These are phyloP conservation scores for Skeletonema marinoi DNA, from an alignment of 108 stramenopile genomes.

Conservation along the genomic window DNA sequence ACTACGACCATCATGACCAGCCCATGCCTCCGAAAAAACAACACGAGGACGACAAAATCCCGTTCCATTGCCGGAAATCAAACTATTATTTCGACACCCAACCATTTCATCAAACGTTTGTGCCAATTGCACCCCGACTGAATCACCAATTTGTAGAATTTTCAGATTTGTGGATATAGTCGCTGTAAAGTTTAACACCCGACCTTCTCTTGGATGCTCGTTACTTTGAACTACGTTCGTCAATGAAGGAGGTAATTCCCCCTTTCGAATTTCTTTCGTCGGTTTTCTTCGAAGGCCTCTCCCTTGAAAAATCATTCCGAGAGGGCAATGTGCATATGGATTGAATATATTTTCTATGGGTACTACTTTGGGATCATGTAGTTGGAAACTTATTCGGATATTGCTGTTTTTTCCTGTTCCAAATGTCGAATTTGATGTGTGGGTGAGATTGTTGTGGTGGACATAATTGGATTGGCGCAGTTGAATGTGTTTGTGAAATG, in stretches of 20 bases:
- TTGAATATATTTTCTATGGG: not conserved
- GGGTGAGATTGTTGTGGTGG: not conserved
- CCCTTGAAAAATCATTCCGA: not conserved
- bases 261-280: constrained; percentile 4
- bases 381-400: constrained; percentile 10
- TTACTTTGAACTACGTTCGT: not conserved
- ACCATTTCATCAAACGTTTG: constrained; percentile 39
- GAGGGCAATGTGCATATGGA: not conserved
- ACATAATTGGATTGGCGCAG: not conserved
- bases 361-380: not conserved
- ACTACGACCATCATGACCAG: constrained; percentile 25
- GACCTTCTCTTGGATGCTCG: constrained; percentile 7
- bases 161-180: constrained; percentile 31
- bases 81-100: not conserved
- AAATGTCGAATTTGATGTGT: not conserved
- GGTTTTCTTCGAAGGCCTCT: not conserved
- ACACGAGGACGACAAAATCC: constrained; percentile 7
- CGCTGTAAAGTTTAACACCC: constrained; percentile 36
- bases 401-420: not conserved
- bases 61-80: not conserved
- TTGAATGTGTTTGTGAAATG: not conserved
- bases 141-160: constrained; percentile 46
- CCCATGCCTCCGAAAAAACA: constrained; percentile 21
- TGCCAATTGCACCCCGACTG: constrained; percentile 37
- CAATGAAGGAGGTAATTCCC: not conserved